A percentile compares a stretch with the other conserved stretches of the same genome.
These are phyloP conservation scores for Candida tropicalis DNA, from an alignment of 1,139 yeast species.

Conservation along the genomic window DNA sequence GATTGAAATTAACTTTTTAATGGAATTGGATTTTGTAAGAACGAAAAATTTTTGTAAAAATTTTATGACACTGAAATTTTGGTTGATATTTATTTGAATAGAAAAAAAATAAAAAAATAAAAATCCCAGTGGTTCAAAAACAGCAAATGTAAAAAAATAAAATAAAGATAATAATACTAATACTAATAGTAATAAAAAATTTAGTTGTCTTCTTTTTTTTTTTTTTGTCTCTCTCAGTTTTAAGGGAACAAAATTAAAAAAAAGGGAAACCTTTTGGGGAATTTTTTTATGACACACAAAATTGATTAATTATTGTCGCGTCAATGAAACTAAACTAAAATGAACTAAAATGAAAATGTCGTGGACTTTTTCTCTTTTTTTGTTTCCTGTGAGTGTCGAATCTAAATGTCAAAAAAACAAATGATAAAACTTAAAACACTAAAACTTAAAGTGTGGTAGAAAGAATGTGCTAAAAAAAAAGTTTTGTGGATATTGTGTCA, in stretches of 20 bases:
- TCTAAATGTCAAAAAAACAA: not conserved
- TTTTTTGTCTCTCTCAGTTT: no score
- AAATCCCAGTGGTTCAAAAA: not conserved
- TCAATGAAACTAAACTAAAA: not conserved
- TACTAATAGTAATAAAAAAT: no score
- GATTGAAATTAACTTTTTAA: no score
- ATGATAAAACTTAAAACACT: not conserved
- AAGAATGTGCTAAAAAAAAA: no score
- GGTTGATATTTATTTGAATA: constrained; percentile 1
- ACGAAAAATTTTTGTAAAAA: not conserved
- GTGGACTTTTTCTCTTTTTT: not conserved
- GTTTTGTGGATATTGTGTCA: not conserved
- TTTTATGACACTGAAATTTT: constrained; percentile 4
- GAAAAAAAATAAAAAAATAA: no score
- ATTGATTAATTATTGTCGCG: not conserved
- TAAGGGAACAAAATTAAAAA: no score
- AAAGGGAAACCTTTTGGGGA: not conserved
- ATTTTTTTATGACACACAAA: constrained; percentile 1
- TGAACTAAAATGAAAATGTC: not conserved
- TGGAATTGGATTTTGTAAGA: no score
- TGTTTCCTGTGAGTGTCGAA: not conserved
- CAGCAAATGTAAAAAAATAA: not conserved
- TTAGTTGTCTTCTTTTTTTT: not conserved
- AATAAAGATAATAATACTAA: not conserved
- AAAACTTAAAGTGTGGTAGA: not conserved